Conservation (phyloP, 73 alveolate species). For the Blepharisma japonicum region DNA sequence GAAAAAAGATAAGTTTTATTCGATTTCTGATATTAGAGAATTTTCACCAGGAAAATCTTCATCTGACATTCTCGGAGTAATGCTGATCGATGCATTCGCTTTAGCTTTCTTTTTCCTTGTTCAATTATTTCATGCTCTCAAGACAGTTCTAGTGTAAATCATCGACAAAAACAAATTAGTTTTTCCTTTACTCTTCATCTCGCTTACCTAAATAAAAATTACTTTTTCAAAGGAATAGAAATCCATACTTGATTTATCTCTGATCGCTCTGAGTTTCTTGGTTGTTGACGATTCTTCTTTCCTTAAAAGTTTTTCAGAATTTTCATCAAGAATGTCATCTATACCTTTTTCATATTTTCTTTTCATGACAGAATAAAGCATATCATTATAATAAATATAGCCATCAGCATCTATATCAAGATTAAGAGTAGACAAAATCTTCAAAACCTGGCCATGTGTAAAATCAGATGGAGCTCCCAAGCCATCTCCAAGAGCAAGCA, state of each 20-base stretch:
- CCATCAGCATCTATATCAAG: constrained; percentile 33
- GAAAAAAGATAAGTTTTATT: constrained; percentile 38
- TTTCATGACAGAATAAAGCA: constrained; percentile 41
- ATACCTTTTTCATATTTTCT: constrained; percentile 19
- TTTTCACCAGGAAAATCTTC: constrained; percentile 20
- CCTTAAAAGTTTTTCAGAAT: neutral
- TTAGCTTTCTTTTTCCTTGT: neutral
- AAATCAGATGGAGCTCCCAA: constrained; percentile 8
- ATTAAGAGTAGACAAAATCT: constrained; percentile 10
- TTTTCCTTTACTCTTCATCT: neutral
- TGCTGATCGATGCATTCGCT: constrained; percentile 20
- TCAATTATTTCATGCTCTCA: constrained; percentile 22
- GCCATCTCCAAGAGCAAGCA: constrained; percentile 30
- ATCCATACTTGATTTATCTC: neutral
- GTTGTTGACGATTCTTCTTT: constrained; percentile 5
- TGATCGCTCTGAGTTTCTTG: neutral
- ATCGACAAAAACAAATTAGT: neutral
- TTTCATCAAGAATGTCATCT: constrained; percentile 24
- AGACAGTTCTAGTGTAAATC: neutral
- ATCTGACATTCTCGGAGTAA: constrained; percentile 16
- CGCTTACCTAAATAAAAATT: neutral
- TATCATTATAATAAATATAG: constrained; percentile 38
- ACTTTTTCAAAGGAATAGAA: neutral
- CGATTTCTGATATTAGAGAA: constrained; percentile 36
- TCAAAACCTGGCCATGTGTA: neutral